Percentiles rank a stretch among this genome's conserved stretches.
phyloP scores from a whole-genome alignment of 768 basidiomycete species.

The Suillus sp. region DNA sequence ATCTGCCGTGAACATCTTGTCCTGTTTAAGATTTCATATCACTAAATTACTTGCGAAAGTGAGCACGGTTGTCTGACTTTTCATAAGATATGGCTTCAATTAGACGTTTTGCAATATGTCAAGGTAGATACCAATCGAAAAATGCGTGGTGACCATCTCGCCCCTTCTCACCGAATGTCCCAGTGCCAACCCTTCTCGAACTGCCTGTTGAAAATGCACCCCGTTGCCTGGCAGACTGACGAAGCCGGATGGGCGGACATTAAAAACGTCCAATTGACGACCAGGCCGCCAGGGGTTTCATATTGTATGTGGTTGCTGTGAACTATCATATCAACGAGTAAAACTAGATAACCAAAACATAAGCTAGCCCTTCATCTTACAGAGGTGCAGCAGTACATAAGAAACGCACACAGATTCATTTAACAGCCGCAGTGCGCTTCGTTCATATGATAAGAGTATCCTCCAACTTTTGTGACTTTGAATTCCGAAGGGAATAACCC shows the following conservation, averaged over 20 bases:
- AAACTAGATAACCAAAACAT: neutral
- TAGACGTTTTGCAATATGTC: too few relatives aligned
- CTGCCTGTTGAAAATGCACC: too few relatives aligned
- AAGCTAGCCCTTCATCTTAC: neutral
- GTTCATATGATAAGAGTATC: slow-evolving; percentile 8
- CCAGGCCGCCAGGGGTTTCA: neutral
- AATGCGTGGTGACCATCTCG: too few relatives aligned
- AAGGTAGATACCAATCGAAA: too few relatives aligned
- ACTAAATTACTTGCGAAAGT: neutral
- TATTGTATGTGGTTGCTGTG: neutral
- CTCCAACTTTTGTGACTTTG: neutral
- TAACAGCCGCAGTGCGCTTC: neutral
- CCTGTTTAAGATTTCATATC: too few relatives aligned
- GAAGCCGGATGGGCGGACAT: neutral
- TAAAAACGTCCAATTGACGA: neutral
- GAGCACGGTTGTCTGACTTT: neutral
- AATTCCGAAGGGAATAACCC: neutral
- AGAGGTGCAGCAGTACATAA: neutral
- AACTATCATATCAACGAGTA: neutral
- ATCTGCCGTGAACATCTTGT: too few relatives aligned
- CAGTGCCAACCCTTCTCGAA: too few relatives aligned
- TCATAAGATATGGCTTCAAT: neutral
- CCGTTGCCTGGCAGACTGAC: too few relatives aligned
- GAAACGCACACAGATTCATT: neutral
- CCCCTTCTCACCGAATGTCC: too few relatives aligned